Conservation (phyloP, 2,329 filamentous ascomycete genomes). For the Shiraia bambusicola region DNA sequence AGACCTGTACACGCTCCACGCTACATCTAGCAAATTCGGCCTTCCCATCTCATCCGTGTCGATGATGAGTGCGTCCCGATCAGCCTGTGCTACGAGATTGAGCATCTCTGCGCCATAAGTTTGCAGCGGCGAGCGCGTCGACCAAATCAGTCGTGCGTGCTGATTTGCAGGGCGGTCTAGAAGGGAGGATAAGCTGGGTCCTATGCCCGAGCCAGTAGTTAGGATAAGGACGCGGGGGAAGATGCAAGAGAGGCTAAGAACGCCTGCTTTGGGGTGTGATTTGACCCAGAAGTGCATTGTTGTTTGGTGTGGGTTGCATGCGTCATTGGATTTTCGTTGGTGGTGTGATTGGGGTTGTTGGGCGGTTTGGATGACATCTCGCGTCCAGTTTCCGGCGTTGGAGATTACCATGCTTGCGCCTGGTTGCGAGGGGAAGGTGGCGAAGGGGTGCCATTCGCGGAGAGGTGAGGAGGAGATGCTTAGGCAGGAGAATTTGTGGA, state of each 20-base stretch:
- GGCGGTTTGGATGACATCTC: conserved; percentile 13
- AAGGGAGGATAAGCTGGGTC: conserved; percentile 52
- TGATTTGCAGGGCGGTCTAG: conserved; percentile 53
- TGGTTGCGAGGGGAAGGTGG: conserved; percentile 33
- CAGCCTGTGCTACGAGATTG: conserved; percentile 57
- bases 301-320: background rate
- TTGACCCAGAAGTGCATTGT: conserved; percentile 25
- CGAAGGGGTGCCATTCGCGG: conserved; percentile 43
- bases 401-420: conserved; percentile 36
- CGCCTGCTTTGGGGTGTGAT: conserved; percentile 27
- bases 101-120: conserved; percentile 65
- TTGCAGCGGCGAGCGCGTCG: conserved; percentile 59
- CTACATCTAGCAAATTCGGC: conserved; percentile 61
- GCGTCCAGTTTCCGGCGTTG: conserved; percentile 40
- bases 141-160: conserved; percentile 67
- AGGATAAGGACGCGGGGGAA: conserved; percentile 37
- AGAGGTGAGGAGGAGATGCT: conserved; percentile 32
- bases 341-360: background rate
- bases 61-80: conserved; percentile 65
- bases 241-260: conserved; percentile 34
- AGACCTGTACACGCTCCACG: conserved; percentile 53
- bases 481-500: conserved; percentile 37
- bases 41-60: conserved; percentile 64
- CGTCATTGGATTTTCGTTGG: background rate
- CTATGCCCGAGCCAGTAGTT: conserved; percentile 41